Conservation (phyloP, 2,329 filamentous ascomycete species). For the Helicocarpus griseus region DNA sequence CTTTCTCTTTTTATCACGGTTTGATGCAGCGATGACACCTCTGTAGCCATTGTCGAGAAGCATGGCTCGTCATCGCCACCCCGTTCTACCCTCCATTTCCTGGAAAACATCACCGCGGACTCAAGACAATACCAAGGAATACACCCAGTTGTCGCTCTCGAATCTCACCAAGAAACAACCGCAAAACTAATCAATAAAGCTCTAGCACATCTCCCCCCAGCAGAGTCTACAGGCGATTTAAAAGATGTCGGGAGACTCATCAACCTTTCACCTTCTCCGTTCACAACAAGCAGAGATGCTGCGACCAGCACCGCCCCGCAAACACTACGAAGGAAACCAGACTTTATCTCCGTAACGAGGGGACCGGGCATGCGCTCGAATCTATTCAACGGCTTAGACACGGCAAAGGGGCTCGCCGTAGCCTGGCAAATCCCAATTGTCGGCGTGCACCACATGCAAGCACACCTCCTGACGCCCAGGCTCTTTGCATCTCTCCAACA, state of each 20-base stretch:
- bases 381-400: slow-evolving; percentile 66
- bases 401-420: slow-evolving; percentile 75
- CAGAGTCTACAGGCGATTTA: background rate
- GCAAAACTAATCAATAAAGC: slow-evolving; percentile 59
- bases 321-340: slow-evolving; percentile 45
- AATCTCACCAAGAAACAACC: slow-evolving; percentile 64
- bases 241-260: background rate
- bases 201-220: slow-evolving; percentile 43
- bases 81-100: slow-evolving; percentile 58
- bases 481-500: slow-evolving; percentile 54
- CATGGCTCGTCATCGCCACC: slow-evolving; percentile 8
- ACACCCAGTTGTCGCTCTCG: slow-evolving; percentile 64
- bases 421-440: slow-evolving; percentile 77
- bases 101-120: slow-evolving; percentile 72
- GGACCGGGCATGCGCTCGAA: slow-evolving; percentile 82
- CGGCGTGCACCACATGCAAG: slow-evolving; percentile 95
- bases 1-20: slow-evolving; percentile 1
- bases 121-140: slow-evolving; percentile 67
- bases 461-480: slow-evolving; percentile 80
- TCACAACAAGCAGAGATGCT: no score
- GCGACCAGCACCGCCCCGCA: slow-evolving; percentile 14
- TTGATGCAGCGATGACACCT: slow-evolving; percentile 70
- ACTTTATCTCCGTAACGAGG: slow-evolving; percentile 81
- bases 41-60: slow-evolving; percentile 69
- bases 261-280: background rate